Evolutionary conservation across 2,329 filamentous ascomycete species (phyloP).

Genomic region (Botrytis hyacinthi): DNA sequence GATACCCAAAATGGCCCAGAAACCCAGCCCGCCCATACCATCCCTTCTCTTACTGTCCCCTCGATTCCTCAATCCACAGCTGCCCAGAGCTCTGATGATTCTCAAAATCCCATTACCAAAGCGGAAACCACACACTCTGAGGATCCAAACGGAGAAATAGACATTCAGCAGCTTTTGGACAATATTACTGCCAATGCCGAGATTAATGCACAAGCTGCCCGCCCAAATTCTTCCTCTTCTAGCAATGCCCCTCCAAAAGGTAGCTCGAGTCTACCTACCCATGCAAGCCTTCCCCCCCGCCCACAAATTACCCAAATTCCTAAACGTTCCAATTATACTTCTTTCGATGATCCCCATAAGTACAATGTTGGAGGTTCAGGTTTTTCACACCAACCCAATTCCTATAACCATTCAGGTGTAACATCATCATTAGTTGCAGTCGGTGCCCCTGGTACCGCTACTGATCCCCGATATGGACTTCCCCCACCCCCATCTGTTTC

Average conservation of each 20-base stretch:
- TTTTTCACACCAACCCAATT: constrained; percentile 31
- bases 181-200: constrained; percentile 42
- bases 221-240: constrained; percentile 28
- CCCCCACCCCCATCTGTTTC: constrained; percentile 39
- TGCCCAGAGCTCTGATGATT: constrained; percentile 24
- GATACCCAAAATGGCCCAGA: constrained; percentile 26
- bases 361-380: constrained; percentile 36
- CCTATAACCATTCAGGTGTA: constrained; percentile 38
- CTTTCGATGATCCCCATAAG: constrained; percentile 36
- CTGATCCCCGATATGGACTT: constrained; percentile 38
- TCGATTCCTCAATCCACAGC: constrained; percentile 26
- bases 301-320: constrained; percentile 36
- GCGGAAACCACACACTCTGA: constrained; percentile 30
- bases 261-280: constrained; percentile 34
- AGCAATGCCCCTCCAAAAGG: constrained; percentile 31
- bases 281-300: constrained; percentile 40
- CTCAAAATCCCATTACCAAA: constrained; percentile 25
- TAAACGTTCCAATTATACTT: constrained; percentile 25
- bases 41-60: constrained; percentile 25
- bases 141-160: constrained; percentile 38
- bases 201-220: constrained; percentile 34
- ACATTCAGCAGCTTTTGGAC: constrained; percentile 41
- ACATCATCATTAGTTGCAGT: constrained; percentile 35
- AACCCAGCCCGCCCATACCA: constrained; percentile 30
- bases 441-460: constrained; percentile 39